phyloP scores from a whole-genome alignment of 192 early-diverging fungal genomes.

The Coemansia sp. region DNA sequence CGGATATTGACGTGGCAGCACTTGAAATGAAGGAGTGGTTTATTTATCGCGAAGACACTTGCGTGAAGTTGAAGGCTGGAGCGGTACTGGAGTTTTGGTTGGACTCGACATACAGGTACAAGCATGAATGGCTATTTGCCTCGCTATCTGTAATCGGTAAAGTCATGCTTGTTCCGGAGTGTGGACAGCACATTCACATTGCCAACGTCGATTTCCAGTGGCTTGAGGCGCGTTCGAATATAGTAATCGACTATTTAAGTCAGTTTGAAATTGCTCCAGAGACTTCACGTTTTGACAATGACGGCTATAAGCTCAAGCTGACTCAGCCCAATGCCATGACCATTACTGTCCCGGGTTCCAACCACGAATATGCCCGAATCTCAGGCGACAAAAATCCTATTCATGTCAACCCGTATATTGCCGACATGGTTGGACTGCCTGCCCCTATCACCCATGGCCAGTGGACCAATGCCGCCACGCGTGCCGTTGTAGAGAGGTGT shows the following conservation, averaged over 20 bases:
- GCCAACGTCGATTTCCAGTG: constrained; percentile 72
- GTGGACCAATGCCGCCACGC: constrained; percentile 90
- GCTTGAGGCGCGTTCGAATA: constrained; percentile 65
- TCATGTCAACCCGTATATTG: constrained; percentile 90
- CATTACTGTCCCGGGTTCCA: constrained; percentile 62
- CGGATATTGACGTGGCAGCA: constrained; percentile 69
- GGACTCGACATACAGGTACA: constrained; percentile 64
- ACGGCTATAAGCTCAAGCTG: constrained; percentile 43
- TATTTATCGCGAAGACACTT: constrained; percentile 13
- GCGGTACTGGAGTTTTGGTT: constrained; percentile 75
- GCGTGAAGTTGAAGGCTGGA: constrained; percentile 49
- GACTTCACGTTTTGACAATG: constrained; percentile 69
- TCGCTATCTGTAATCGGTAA: constrained; percentile 70
- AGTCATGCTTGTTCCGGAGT: constrained; percentile 53
- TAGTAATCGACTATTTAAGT: constrained; percentile 77
- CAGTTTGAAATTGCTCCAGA: constrained; percentile 69
- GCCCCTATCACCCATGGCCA: constrained; percentile 92
- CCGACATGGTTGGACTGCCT: constrained; percentile 78
- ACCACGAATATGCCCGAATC: constrained; percentile 73
- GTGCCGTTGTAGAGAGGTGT: constrained; percentile 85
- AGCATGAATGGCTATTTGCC: constrained; percentile 57
- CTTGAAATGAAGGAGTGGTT: constrained; percentile 86
- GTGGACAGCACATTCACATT: constrained; percentile 65
- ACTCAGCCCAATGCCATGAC: not conserved
- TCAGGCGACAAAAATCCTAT: constrained; percentile 89